Conservation (phyloP, 78 protist genomes). For the Dictyostelium brefeldianum region DNA sequence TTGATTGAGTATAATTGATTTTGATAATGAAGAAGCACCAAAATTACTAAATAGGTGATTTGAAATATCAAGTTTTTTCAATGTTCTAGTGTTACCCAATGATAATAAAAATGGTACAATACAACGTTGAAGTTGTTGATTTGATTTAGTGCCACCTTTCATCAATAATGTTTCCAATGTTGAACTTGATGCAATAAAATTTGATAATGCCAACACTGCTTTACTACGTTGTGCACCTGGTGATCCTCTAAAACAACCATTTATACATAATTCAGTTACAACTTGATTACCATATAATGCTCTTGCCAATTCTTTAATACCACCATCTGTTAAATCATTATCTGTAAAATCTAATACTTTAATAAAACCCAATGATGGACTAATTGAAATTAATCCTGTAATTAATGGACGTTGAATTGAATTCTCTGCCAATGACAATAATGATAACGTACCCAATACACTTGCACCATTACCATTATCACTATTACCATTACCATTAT, state of each 20-base stretch:
- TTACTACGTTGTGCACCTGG: slow-evolving; percentile 46
- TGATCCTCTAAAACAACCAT: slow-evolving; percentile 57
- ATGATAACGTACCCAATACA: not conserved
- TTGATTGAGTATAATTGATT: slow-evolving; percentile 37
- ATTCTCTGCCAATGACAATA: slow-evolving; percentile 19
- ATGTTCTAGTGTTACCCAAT: slow-evolving; percentile 17
- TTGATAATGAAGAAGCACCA: slow-evolving; percentile 52
- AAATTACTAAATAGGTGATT: slow-evolving; percentile 13
- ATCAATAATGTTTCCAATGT: slow-evolving; percentile 27
- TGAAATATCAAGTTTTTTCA: slow-evolving; percentile 50
- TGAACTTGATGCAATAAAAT: slow-evolving; percentile 30
- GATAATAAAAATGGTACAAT: slow-evolving; percentile 53
- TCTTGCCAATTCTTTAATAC: slow-evolving; percentile 55
- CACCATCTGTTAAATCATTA: slow-evolving; percentile 54
- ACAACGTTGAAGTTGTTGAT: slow-evolving; percentile 47
- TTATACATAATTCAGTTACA: not conserved
- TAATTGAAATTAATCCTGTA: slow-evolving; percentile 13
- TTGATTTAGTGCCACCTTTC: slow-evolving; percentile 50
- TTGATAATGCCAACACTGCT: slow-evolving; percentile 47
- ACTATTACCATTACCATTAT: not conserved
- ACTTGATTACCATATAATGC: slow-evolving; percentile 47
- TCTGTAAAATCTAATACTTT: slow-evolving; percentile 43
- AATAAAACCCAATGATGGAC: slow-evolving; percentile 14
- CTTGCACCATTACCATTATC: not conserved
- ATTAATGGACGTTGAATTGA: not conserved